Evolutionary conservation across 495 filamentous ascomycete species (phyloP), one percentile per base, ranked within the genome.

Genomic region (Tetracladium setigerum): DNA sequence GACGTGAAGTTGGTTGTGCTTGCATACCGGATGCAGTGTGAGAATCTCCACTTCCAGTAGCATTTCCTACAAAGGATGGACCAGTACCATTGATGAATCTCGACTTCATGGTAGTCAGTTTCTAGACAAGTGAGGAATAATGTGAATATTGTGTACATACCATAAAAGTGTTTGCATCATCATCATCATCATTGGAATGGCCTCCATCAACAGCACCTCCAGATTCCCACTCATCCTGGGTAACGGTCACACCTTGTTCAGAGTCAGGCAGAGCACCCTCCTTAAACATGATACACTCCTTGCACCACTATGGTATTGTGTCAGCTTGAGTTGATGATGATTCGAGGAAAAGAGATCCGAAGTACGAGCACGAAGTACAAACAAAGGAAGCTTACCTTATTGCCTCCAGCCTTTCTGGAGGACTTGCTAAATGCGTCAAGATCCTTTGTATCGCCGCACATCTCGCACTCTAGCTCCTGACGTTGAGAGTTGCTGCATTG

Each of bases 381-480:
- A 15, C 2, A 17, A 43, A 34, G 48, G n/a, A 19, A 19, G 60
- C 73, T 62, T 66, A 81, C 81, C 2, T 72, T 66, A 10, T 57
- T 53, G 10, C 74, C 68, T 1, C 61, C 62, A 15, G 69, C 66
- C 7, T 50, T 56, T 0, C 80, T 69, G 49, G 83, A 76, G 18
- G 49, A 62, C 51, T 79, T 82, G 36, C 74, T 73, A 57, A 85
- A 88, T 0, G 65, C 59, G 0, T 76, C 65, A 1, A 77, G 41
- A 0, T 55, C 51, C 53, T 78, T 78, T 19, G 54, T 55, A 27
- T 63, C 38, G 13, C 59, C 56, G 50, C 84, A 88, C 18, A 66
- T 70, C 8, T 61, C 8, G 56, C 71, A 74, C 12, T 57, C 38
- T 1, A 62, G 15, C 24, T 71, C 65, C 5, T 40, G 37, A 60